phyloP scores from a whole-genome alignment of 768 basidiomycete species.

The Agrocybe praecox region DNA sequence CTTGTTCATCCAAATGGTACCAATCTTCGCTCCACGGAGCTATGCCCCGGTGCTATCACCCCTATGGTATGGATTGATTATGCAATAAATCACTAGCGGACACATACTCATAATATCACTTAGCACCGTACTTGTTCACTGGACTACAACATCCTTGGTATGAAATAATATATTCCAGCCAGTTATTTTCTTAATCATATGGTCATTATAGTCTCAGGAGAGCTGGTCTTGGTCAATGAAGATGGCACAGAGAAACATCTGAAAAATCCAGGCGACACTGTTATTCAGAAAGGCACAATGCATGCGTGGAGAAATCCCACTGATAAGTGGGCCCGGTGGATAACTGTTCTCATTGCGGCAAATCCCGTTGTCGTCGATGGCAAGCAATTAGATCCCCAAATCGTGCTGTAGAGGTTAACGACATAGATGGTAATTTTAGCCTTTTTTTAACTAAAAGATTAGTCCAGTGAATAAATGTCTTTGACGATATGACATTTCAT shows the following conservation, averaged over 20 bases:
- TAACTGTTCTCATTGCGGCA: slow-evolving; percentile 54
- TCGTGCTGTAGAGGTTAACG: slow-evolving; percentile 13
- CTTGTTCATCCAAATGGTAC: slow-evolving; percentile 47
- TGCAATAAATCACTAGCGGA: background rate
- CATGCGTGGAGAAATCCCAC: slow-evolving; percentile 68
- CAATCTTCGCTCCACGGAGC: slow-evolving; percentile 53
- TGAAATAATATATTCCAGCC: slow-evolving; percentile 13
- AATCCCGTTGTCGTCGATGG: slow-evolving; percentile 53
- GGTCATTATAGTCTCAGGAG: slow-evolving; percentile 46
- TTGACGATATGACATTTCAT: background rate
- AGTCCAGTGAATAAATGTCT: no score
- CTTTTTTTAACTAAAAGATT: background rate
- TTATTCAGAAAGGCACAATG: slow-evolving; percentile 59
- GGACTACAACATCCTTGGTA: slow-evolving; percentile 64
- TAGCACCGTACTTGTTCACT: slow-evolving; percentile 56
- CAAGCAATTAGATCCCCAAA: slow-evolving; percentile 35
- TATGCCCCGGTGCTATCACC: slow-evolving; percentile 51
- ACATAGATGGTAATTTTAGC: background rate
- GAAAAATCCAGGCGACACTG: slow-evolving; percentile 56
- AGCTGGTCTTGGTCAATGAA: slow-evolving; percentile 56
- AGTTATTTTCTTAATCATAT: background rate
- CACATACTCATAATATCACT: no score
- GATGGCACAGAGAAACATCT: slow-evolving; percentile 56
- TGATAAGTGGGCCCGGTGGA: slow-evolving; percentile 51
- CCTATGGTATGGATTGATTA: slow-evolving; percentile 43